phyloP scores from a whole-genome alignment of 2,329 filamentous ascomycete genomes.

The Ilyonectria robusta region DNA sequence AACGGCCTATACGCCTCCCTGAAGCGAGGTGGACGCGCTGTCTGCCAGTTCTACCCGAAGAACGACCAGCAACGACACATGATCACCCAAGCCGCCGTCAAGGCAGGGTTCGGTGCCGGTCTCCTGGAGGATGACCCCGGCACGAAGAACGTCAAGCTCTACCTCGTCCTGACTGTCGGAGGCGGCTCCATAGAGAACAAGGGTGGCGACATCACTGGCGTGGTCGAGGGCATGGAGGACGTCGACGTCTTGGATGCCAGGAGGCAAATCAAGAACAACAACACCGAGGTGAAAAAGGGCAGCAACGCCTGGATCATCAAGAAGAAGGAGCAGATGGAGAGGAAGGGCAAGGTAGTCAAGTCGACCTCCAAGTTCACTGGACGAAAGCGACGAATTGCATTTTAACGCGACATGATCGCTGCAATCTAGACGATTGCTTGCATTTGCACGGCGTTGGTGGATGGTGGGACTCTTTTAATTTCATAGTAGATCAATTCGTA shows the following conservation, averaged over 20 bases:
- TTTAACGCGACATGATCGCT: slow-evolving; percentile 62
- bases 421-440: slow-evolving; percentile 30
- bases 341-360: slow-evolving; percentile 96
- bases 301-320: slow-evolving; percentile 87
- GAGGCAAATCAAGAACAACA: slow-evolving; percentile 63
- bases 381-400: slow-evolving; percentile 84
- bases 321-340: slow-evolving; percentile 94
- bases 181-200: slow-evolving; percentile 63
- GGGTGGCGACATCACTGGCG: slow-evolving; percentile 88
- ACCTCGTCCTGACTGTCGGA: slow-evolving; percentile 93
- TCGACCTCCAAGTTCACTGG: slow-evolving; percentile 93
- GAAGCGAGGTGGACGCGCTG: slow-evolving; percentile 86
- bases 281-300: slow-evolving; percentile 79
- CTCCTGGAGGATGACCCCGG: slow-evolving; percentile 95
- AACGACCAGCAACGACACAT: slow-evolving; percentile 92
- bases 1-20: slow-evolving; percentile 90
- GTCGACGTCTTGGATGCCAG: slow-evolving; percentile 85
- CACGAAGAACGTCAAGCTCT: slow-evolving; percentile 97
- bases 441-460: slow-evolving; percentile 52
- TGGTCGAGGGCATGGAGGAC: slow-evolving; percentile 89
- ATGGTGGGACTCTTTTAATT: slow-evolving; percentile 14
- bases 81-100: slow-evolving; percentile 92
- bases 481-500: slow-evolving; percentile 6
- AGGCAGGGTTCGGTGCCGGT: slow-evolving; percentile 95
- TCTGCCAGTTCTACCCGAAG: slow-evolving; percentile 98